Percentiles rank a stretch among this genome's conserved stretches.
These are phyloP conservation scores for Pachysandra terminalis DNA, from an alignment of 164 flowering plant genomes.

Conservation along the genomic window DNA sequence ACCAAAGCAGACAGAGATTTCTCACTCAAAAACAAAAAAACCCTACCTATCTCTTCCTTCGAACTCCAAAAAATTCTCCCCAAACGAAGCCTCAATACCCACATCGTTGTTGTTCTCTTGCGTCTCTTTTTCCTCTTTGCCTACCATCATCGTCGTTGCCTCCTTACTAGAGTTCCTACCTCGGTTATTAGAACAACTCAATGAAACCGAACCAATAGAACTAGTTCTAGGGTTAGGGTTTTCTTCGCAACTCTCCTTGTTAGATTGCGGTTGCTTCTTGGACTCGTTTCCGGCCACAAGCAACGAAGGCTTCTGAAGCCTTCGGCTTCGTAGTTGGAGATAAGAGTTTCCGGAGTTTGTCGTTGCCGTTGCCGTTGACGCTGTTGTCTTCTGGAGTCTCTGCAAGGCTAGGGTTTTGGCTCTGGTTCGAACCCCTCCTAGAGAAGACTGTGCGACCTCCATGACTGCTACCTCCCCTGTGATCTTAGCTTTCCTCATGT, in stretches of 20 bases:
- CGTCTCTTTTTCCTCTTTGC: background rate
- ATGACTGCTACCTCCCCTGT: constrained; percentile 51
- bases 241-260: constrained; percentile 11
- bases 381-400: constrained; percentile 22
- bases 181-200: constrained; percentile 9
- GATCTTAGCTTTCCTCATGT: constrained; percentile 68
- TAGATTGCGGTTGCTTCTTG: constrained; percentile 4
- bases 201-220: constrained; percentile 22
- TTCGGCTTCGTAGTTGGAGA: constrained; percentile 76
- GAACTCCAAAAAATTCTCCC: constrained; percentile 58
- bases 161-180: background rate
- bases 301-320: constrained; percentile 48
- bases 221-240: constrained; percentile 20
- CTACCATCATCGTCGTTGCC: background rate
- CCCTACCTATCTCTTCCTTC: constrained; percentile 65
- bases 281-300: background rate
- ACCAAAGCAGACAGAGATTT: no score
- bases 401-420: constrained; percentile 81
- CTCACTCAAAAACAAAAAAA: constrained; percentile 8
- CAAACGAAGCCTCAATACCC: constrained; percentile 51
- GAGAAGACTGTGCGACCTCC: constrained; percentile 49
- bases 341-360: constrained; percentile 33
- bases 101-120: constrained; percentile 16
- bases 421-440: constrained; percentile 73
- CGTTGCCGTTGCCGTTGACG: background rate